phyloP scores from a whole-genome alignment of 2,329 filamentous ascomycete genomes.

The Trichoderma aggressivum region DNA sequence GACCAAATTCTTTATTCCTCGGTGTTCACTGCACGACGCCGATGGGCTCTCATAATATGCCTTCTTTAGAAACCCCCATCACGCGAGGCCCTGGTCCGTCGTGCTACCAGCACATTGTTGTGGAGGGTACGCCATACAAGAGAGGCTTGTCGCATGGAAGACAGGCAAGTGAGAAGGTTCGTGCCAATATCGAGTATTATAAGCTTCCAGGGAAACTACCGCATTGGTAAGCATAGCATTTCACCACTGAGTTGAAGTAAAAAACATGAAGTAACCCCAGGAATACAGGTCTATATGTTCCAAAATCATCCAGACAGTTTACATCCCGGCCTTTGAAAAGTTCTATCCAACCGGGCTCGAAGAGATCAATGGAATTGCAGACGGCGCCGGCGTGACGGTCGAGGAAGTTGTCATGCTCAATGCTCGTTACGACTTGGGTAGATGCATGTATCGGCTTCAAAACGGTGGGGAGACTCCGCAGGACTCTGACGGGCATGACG shows the following conservation, averaged over 20 bases:
- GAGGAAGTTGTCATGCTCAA: not conserved
- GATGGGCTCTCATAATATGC: not conserved
- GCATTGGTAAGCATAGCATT: not conserved
- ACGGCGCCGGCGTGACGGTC: not conserved
- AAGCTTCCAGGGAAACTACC: not conserved
- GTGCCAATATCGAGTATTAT: not conserved
- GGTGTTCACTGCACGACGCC: not conserved
- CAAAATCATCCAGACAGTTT: not conserved
- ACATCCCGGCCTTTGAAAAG: not conserved
- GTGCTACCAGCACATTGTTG: not conserved
- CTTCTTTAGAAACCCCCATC: not conserved
- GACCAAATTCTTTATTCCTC: not conserved
- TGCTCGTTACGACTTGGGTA: not conserved
- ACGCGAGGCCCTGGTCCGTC: not conserved
- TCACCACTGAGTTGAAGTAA: not conserved
- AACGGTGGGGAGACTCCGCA: not conserved
- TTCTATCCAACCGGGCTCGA: not conserved
- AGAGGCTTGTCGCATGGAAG: not conserved
- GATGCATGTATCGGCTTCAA: not conserved
- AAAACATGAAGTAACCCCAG: not conserved
- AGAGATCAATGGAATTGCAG: not conserved
- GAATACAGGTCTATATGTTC: not conserved
- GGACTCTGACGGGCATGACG: not conserved
- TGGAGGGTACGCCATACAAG: not conserved
- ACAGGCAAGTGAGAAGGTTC: not conserved